Evolutionary conservation across 1,139 yeast species (phyloP).

Genomic region (Debaryomycetaceae sp.): DNA sequence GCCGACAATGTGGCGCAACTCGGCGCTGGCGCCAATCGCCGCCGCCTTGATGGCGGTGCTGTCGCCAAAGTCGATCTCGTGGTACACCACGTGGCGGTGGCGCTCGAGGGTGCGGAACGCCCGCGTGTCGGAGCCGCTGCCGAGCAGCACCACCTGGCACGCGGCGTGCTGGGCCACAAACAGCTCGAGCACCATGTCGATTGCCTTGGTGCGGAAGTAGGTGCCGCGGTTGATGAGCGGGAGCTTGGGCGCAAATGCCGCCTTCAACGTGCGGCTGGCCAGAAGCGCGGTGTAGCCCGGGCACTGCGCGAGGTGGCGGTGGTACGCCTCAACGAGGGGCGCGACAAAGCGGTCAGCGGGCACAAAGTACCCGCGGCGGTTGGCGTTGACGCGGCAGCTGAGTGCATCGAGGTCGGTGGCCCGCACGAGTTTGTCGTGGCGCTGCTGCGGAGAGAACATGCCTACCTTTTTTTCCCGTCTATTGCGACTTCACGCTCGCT

Average conservation of each 20-base stretch:
- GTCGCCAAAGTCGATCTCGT: constrained; percentile 74
- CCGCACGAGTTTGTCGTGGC: constrained; percentile 49
- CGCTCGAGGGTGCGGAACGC: constrained; percentile 46
- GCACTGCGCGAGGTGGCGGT: constrained; percentile 31
- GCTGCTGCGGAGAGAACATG: constrained; percentile 36
- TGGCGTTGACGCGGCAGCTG: constrained; percentile 64
- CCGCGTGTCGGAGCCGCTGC: constrained; percentile 96
- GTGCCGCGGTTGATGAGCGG: constrained; percentile 87
- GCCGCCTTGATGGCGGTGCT: constrained; percentile 58
- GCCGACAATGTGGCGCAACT: constrained; percentile 18
- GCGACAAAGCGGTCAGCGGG: constrained; percentile 47
- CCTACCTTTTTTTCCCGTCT: too few species aligned
- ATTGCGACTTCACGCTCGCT: constrained; percentile 18
- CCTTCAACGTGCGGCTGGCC: constrained; percentile 37
- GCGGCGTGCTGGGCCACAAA: constrained; percentile 36
- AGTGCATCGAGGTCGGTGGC: constrained; percentile 86
- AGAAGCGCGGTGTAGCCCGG: constrained; percentile 38
- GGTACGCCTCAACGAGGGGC: constrained; percentile 39
- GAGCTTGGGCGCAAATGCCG: constrained; percentile 47
- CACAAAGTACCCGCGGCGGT: constrained; percentile 46
- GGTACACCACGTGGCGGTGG: constrained; percentile 35
- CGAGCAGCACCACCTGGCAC: constrained; percentile 73
- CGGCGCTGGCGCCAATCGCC: constrained; percentile 36
- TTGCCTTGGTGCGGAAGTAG: constrained; percentile 63
- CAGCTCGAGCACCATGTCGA: constrained; percentile 49